A percentile compares a stretch with the other conserved stretches of the same genome.
These are phyloP conservation scores for Clavispora carvajalis DNA, from an alignment of 805 yeast species.

Conservation along the genomic window DNA sequence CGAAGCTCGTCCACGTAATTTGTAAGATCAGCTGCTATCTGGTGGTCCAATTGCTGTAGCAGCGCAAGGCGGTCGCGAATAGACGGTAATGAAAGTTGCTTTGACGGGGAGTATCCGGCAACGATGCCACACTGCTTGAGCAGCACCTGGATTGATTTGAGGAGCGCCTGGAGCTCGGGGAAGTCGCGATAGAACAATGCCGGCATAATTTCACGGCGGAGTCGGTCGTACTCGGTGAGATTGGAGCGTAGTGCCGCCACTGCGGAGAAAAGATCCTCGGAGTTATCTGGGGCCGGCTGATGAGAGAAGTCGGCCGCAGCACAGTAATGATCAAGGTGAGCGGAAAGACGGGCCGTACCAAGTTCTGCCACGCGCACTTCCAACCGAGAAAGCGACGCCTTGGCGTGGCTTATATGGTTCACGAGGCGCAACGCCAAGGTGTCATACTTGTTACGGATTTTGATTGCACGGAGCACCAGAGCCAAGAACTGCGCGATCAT, in stretches of 20 bases:
- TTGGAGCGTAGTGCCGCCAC: background rate
- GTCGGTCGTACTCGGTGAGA: conserved; percentile 1
- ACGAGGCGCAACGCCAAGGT: conserved; percentile 24
- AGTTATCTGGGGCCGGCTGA: background rate
- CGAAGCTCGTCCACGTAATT: conserved; percentile 1
- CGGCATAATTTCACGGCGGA: conserved; percentile 5
- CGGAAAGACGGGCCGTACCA: no score
- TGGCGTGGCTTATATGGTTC: conserved; percentile 18
- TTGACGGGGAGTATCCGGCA: conserved; percentile 11
- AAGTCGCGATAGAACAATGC: conserved; percentile 8
- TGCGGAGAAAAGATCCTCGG: background rate
- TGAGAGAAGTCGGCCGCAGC: background rate
- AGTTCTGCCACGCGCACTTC: background rate
- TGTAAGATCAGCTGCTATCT: background rate
- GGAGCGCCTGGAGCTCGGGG: conserved; percentile 12
- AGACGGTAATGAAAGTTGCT: conserved; percentile 7
- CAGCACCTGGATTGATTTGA: conserved; percentile 4
- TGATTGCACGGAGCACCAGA: conserved; percentile 10
- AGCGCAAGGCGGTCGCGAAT: conserved; percentile 4
- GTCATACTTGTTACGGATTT: conserved; percentile 26
- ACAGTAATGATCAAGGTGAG: conserved; percentile 1
- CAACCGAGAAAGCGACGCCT: background rate
- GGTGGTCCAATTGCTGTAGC: conserved; percentile 3
- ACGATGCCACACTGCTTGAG: conserved; percentile 8
- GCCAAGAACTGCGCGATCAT: conserved; percentile 6